Base-by-base conservation (phyloP, 2,329 filamentous ascomycete genomes). In the Rasamsonia emersonii region DNA sequence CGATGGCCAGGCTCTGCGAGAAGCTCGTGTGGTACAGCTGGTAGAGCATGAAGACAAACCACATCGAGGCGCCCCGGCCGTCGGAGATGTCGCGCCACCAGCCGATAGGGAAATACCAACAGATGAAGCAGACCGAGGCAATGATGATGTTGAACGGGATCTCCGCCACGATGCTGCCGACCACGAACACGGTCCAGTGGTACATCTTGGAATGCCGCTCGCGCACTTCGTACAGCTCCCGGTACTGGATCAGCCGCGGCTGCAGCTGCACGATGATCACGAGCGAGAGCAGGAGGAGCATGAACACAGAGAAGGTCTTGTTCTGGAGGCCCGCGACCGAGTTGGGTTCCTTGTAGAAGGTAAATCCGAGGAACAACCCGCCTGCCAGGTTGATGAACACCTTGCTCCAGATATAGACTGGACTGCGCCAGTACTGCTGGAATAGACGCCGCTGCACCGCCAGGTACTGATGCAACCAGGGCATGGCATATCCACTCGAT, bases 371-470 rank as follows among this genome's bases (percentile, higher is more conserved):
- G 56, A 91, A 91, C 3, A 91, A 67, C 3, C 77, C 71, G 58
- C 64, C 65, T 14, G 73, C 58, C 15, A 69, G 14, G 5, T 11
- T 18, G 21, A 33, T 15, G 11, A 18, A 15, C 4, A 18, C 58
- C 65, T 93, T 93, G 47, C 82, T 77, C 63, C 89, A 91, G 54
- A 93, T 86, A 64, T 93, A 93, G 2, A 77, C 74, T 0, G 86
- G 86, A 2, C 79, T 86, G 39, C 86, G 80, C 84, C 86, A 93
- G 69, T 91, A 91, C 56, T 93, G 85, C 55, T 88, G 73, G 64
- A 89, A 88, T 34, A 86, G 82, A 46, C 86, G 83, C 45, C 72
- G 67, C 32, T 70, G 67, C 39, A 70, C 63, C 47, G n/a, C 41
- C 30, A 11, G 43, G 35, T 3, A 30, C 33, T 18, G 48, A 7